phyloP scores from a whole-genome alignment of 2,329 filamentous ascomycete species.

The Berkeleyomyces basicola region DNA sequence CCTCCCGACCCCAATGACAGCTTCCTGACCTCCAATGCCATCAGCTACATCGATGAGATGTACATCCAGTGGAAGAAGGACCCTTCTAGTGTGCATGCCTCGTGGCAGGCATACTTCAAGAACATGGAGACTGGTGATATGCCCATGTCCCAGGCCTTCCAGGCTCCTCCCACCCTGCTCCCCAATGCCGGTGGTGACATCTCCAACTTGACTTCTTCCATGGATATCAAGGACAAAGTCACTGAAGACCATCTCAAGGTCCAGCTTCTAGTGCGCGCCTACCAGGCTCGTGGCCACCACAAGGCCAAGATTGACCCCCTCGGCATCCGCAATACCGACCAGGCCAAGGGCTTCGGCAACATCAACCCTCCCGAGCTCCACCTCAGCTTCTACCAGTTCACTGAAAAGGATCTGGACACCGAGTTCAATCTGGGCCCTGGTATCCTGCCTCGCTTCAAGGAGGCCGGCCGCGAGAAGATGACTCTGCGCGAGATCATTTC shows the following conservation, averaged over 20 bases:
- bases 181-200: constrained; percentile 66
- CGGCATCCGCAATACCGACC: constrained; percentile 59
- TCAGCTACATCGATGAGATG: constrained; percentile 99
- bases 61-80: constrained; percentile 95
- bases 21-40: constrained; percentile 91
- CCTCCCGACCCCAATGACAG: constrained; percentile 74
- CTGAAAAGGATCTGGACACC: constrained; percentile 79
- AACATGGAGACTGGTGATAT: constrained; percentile 98
- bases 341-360: constrained; percentile 70
- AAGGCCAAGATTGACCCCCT: constrained; percentile 96
- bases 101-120: constrained; percentile 98
- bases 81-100: constrained; percentile 84
- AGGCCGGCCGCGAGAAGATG: constrained; percentile 84
- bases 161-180: constrained; percentile 82
- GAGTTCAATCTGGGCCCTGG: constrained; percentile 87
- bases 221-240: constrained; percentile 61
- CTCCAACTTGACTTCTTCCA: constrained; percentile 52
- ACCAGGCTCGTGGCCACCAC: constrained; percentile 95
- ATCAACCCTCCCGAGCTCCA: constrained; percentile 82
- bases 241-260: constrained; percentile 88
- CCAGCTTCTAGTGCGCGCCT: constrained; percentile 88
- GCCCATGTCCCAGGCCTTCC: constrained; percentile 94
- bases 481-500: constrained; percentile 84
- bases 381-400: constrained; percentile 88
- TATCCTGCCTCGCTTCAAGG: constrained; percentile 87